Evolutionary conservation across 179 eudicot species (phyloP).

Genomic region (Nepenthes alata): DNA sequence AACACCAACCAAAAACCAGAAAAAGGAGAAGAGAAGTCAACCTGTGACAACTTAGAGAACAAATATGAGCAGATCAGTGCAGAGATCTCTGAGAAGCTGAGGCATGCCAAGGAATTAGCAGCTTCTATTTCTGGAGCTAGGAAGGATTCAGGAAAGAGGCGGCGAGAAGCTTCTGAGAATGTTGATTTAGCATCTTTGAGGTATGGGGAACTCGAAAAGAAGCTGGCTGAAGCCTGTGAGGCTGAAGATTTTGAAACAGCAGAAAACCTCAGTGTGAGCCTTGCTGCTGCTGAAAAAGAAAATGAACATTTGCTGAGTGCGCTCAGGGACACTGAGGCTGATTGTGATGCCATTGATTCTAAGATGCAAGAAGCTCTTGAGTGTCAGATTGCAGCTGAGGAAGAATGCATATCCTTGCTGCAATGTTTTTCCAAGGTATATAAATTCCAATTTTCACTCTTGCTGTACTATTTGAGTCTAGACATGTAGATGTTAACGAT

Average conservation of each 20-base stretch:
- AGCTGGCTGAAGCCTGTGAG: slow-evolving; percentile 70
- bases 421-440: slow-evolving; percentile 40
- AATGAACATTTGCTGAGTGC: slow-evolving; percentile 30
- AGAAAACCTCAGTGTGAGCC: slow-evolving; percentile 55
- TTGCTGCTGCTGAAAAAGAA: slow-evolving; percentile 55
- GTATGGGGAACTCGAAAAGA: slow-evolving; percentile 50
- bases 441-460: not conserved
- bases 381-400: slow-evolving; percentile 54
- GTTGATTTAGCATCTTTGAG: slow-evolving; percentile 31
- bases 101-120: slow-evolving; percentile 25
- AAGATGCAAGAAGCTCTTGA: slow-evolving; percentile 56
- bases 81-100: slow-evolving; percentile 34
- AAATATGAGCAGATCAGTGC: slow-evolving; percentile 37
- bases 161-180: slow-evolving; percentile 54
- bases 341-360: slow-evolving; percentile 46
- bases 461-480: not conserved
- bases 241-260: slow-evolving; percentile 78
- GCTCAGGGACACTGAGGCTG: slow-evolving; percentile 50
- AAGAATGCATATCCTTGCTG: slow-evolving; percentile 52
- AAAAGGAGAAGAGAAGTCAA: slow-evolving; percentile 12
- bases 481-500: no score
- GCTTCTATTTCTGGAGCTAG: slow-evolving; percentile 38
- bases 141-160: slow-evolving; percentile 43
- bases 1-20: slow-evolving; percentile 8
- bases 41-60: slow-evolving; percentile 19